A percentile compares a stretch with the other conserved stretches of the same genome.
phyloP scores from a whole-genome alignment of 371 early-diverging fungal species.

The Haplosporangium sp. region DNA sequence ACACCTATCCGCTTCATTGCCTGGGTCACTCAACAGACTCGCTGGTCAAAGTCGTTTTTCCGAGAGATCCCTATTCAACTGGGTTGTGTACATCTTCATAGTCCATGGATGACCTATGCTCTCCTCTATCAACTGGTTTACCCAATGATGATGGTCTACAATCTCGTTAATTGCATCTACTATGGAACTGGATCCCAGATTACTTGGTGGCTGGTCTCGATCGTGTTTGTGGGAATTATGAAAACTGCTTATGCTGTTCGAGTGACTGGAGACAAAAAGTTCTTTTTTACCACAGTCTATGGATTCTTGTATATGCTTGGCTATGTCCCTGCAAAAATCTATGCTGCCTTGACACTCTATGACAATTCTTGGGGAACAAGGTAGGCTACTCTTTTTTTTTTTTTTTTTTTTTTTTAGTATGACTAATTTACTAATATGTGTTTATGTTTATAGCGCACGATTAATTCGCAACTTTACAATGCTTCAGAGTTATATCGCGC shows the following conservation, averaged over 20 bases:
- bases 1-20: conserved; percentile 69
- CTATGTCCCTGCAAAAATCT: conserved; percentile 70
- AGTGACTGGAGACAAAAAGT: conserved; percentile 58
- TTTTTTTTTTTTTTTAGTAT: neutral
- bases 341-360: conserved; percentile 69
- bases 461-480: conserved; percentile 48
- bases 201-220: conserved; percentile 62
- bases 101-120: conserved; percentile 77
- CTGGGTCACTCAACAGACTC: conserved; percentile 81
- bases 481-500: conserved; percentile 47
- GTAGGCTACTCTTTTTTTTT: neutral
- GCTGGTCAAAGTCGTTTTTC: conserved; percentile 79
- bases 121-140: conserved; percentile 74
- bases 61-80: conserved; percentile 72
- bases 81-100: conserved; percentile 67
- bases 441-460: conserved; percentile 30
- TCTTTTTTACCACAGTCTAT: conserved; percentile 65
- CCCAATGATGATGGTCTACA: conserved; percentile 73
- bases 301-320: conserved; percentile 68
- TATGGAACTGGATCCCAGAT: conserved; percentile 53
- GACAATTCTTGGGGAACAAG: conserved; percentile 77
- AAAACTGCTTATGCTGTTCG: conserved; percentile 64
- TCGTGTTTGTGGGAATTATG: conserved; percentile 61
- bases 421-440: neutral
- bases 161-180: conserved; percentile 58